A percentile compares a stretch with the other conserved stretches of the same genome.
Evolutionary conservation across 768 basidiomycete species (phyloP).

Genomic region (Kwoniella newhampshirensis): DNA sequence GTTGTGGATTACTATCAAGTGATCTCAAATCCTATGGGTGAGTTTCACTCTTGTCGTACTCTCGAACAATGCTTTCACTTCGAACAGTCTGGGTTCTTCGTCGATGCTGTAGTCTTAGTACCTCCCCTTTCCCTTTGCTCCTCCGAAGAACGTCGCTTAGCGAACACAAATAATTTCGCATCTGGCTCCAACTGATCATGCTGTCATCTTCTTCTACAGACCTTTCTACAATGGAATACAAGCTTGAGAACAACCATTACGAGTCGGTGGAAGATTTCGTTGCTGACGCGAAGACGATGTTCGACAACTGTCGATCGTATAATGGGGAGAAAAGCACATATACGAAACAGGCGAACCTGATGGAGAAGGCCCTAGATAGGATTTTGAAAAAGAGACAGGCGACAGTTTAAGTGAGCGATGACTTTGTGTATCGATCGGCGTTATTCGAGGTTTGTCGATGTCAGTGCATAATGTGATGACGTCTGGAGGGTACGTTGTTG

Average conservation of each 20-base stretch:
- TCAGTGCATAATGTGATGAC: too few species aligned
- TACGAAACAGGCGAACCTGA: constrained; percentile 75
- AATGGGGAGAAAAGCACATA: constrained; percentile 74
- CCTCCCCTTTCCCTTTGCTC: neutral
- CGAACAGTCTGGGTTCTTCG: neutral
- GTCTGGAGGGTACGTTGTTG: neutral
- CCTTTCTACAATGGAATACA: constrained; percentile 80
- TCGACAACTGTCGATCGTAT: constrained; percentile 84
- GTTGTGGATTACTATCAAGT: constrained; percentile 88
- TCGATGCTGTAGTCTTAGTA: neutral
- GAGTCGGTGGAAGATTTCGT: constrained; percentile 69
- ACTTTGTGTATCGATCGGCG: too few species aligned
- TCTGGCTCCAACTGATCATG: too few species aligned
- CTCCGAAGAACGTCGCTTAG: neutral
- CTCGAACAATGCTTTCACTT: constrained; percentile 1
- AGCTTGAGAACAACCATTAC: constrained; percentile 86
- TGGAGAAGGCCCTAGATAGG: constrained; percentile 69
- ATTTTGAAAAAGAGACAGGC: constrained; percentile 51
- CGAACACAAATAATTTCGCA: too few species aligned
- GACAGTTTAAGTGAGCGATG: constrained; percentile 7
- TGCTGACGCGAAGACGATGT: constrained; percentile 77
- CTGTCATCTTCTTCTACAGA: constrained; percentile 58
- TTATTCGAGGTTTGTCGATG: too few species aligned
- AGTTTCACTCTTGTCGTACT: too few species aligned
- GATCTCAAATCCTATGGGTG: constrained; percentile 90